Percentiles rank a stretch among this genome's conserved stretches.
Conservation (phyloP, 2,329 filamentous ascomycete species). For the Sclerotiophoma versabilis region DNA sequence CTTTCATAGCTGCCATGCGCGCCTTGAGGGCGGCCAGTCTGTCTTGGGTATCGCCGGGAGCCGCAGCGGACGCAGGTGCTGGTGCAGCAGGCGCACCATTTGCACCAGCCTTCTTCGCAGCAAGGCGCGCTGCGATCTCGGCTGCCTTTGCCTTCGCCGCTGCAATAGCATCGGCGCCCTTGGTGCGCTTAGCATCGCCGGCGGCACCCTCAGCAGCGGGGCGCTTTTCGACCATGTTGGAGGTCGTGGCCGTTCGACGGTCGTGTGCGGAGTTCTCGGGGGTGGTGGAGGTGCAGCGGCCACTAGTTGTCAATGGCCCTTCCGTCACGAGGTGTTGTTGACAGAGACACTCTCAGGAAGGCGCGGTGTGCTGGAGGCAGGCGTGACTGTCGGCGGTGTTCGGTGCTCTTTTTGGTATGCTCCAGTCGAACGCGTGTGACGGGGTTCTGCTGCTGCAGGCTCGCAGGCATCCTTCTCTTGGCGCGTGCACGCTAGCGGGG, state of each 20-base stretch:
- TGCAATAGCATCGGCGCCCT: constrained; percentile 45
- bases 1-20: constrained; percentile 40
- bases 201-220: constrained; percentile 46
- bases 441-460: not conserved
- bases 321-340: not conserved
- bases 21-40: constrained; percentile 32
- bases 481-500: constrained; percentile 23
- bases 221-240: constrained; percentile 54
- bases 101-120: constrained; percentile 31
- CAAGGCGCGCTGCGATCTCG: constrained; percentile 44
- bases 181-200: constrained; percentile 48
- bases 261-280: constrained; percentile 14
- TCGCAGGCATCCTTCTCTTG: not conserved
- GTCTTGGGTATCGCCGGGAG: constrained; percentile 10
- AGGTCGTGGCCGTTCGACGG: not conserved
- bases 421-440: not conserved
- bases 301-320: constrained; percentile 17
- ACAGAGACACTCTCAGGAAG: not conserved
- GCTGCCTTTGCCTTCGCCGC: constrained; percentile 45
- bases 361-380: constrained; percentile 11
- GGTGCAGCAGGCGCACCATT: constrained; percentile 28
- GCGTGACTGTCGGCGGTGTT: not conserved
- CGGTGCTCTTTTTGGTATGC: not conserved
- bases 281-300: constrained; percentile 6
- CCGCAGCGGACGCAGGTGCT: constrained; percentile 17